Percentiles rank a stretch among this genome's conserved stretches.
Evolutionary conservation across 148 eudicot genomes (phyloP).

Genomic region (Limonium bicolor): DNA sequence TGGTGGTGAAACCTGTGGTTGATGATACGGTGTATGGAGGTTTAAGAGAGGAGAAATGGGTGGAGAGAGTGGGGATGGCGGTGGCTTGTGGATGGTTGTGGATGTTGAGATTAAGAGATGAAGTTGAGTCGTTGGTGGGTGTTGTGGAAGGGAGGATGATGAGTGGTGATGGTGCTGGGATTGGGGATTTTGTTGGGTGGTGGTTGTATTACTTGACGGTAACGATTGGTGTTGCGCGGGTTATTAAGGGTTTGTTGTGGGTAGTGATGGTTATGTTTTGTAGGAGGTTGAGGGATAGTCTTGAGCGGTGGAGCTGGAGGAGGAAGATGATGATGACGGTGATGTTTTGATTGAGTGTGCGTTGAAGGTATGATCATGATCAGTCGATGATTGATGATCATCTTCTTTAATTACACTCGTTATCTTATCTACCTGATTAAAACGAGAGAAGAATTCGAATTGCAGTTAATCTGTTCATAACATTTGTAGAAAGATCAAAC

Average conservation of each 20-base stretch:
- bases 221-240: constrained; percentile 49
- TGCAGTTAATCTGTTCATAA: too few relatives aligned
- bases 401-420: too few relatives aligned
- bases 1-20: constrained; percentile 59
- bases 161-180: constrained; percentile 23
- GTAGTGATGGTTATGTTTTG: constrained; percentile 18
- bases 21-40: constrained; percentile 51
- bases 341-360: constrained; percentile 10
- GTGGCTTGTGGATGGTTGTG: constrained; percentile 39
- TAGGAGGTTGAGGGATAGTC: constrained; percentile 5
- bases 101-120: constrained; percentile 66
- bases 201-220: constrained; percentile 67
- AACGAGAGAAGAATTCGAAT: too few relatives aligned
- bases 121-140: constrained; percentile 59
- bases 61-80: constrained; percentile 49
- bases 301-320: constrained; percentile 5
- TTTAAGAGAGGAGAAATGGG: constrained; percentile 30
- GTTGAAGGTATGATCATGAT: too few relatives aligned
- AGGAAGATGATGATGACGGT: constrained; percentile 11
- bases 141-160: constrained; percentile 44
- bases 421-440: too few relatives aligned
- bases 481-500: too few relatives aligned
- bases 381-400: too few relatives aligned
- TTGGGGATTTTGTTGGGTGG: constrained; percentile 63
- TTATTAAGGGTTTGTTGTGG: constrained; percentile 36